A percentile compares a stretch with the other conserved stretches of the same genome.
phyloP scores from a whole-genome alignment of 148 eudicot species.

The Diospyros kaki region DNA sequence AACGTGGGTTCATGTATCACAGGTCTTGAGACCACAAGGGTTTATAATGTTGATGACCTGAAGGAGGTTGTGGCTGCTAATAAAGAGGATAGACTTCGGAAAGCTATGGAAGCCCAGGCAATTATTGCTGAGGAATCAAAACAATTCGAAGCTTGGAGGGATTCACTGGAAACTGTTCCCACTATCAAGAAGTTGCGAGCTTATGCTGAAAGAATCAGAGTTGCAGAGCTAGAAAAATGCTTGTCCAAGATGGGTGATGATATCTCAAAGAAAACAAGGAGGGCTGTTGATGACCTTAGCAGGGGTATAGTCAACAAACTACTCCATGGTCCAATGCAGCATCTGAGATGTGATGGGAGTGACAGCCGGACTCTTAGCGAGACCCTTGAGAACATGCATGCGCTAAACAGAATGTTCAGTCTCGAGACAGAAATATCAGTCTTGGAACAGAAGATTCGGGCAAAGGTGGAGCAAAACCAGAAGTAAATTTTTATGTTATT shows the following conservation, averaged over 20 bases:
- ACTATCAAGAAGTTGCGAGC: constrained; percentile 90
- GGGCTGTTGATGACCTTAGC: constrained; percentile 83
- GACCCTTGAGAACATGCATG: constrained; percentile 93
- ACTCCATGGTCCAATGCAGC: constrained; percentile 94
- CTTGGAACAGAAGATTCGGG: constrained; percentile 88
- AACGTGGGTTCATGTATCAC: constrained; percentile 77
- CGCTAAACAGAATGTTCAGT: constrained; percentile 88
- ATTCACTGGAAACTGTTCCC: constrained; percentile 91
- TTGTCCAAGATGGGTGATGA: constrained; percentile 75
- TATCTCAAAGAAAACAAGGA: constrained; percentile 60
- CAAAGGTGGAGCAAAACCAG: constrained; percentile 77
- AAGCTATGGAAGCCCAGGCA: constrained; percentile 87
- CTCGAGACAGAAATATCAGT: constrained; percentile 86
- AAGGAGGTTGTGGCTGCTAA: constrained; percentile 95
- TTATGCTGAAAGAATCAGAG: constrained; percentile 84
- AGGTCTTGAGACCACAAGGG: constrained; percentile 48
- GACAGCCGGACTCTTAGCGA: constrained; percentile 76
- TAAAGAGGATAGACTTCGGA: constrained; percentile 76
- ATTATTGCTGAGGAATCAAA: constrained; percentile 72
- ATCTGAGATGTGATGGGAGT: constrained; percentile 91
- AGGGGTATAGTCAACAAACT: constrained; percentile 87
- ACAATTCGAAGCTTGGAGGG: constrained; percentile 91
- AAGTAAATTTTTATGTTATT: constrained; percentile 31
- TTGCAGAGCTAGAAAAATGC: constrained; percentile 79
- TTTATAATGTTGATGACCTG: constrained; percentile 90